Percentiles rank a stretch among this genome's conserved stretches.
Conservation (phyloP, 2,329 filamentous ascomycete species). For the Colletotrichum theobromicola region DNA sequence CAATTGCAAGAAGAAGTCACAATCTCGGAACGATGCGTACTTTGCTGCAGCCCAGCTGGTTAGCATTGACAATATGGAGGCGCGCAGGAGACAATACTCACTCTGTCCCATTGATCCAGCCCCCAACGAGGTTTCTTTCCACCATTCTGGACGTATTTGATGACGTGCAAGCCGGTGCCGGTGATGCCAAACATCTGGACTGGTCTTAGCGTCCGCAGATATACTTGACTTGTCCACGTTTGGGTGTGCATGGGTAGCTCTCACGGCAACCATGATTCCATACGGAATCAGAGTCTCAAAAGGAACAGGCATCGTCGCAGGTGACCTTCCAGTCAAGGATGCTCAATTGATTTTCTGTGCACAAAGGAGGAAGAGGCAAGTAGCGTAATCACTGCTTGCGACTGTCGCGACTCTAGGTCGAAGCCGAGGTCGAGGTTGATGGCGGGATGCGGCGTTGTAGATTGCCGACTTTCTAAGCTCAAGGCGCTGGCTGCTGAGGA, state of each 20-base stretch:
- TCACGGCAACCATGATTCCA: conserved; percentile 66
- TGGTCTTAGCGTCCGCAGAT: conserved; percentile 26
- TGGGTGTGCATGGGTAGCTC: conserved; percentile 29
- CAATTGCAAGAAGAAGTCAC: background rate
- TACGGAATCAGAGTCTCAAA: conserved; percentile 70
- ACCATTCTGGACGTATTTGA: conserved; percentile 64
- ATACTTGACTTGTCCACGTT: background rate
- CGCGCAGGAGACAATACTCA: conserved; percentile 35
- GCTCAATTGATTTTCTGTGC: conserved; percentile 10
- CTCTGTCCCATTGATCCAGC: conserved; percentile 68
- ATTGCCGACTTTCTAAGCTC: background rate
- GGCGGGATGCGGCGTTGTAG: background rate
- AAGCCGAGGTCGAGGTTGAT: background rate
- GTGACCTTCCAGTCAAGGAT: conserved; percentile 19
- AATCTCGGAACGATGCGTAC: conserved; percentile 38
- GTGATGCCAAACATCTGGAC: conserved; percentile 67
- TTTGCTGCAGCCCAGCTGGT: conserved; percentile 52
- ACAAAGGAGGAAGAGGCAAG: background rate
- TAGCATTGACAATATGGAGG: conserved; percentile 26
- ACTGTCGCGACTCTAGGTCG: background rate
- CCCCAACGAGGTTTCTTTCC: conserved; percentile 66
- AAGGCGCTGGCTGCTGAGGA: background rate
- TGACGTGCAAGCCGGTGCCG: conserved; percentile 61
- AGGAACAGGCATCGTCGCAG: conserved; percentile 62
- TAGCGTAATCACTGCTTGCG: background rate